Evolutionary conservation across 495 filamentous ascomycete genomes (phyloP), one percentile per base, ranked within the genome.

Genomic region (Penicillium fimorum): DNA sequence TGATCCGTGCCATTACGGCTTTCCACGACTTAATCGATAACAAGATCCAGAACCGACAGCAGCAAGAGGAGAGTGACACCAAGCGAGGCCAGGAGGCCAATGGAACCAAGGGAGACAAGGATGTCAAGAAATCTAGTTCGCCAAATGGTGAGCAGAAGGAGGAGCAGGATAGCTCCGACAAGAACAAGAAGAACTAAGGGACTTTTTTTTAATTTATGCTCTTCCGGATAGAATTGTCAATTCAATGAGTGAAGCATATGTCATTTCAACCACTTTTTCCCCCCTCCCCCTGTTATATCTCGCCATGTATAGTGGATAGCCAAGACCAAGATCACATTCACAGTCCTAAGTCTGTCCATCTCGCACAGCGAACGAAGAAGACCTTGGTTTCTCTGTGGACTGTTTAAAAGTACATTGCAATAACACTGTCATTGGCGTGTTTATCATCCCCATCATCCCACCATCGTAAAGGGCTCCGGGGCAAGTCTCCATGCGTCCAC

Each of bases 11-110:
- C 30, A 97, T 98, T 65, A 97, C 94, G 8, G 95, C 94, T 13
- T 98, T 97, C 85, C 94, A 98, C 71, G 94, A 98, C 73, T 77
- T 98, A 59, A 98, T 98, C 64, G 94, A 98, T 80, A 98, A 98
- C 77, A 98, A 98, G 86, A 96, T 97, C 58, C 94, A 97, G 78
- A 98, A 98, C 76, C 78, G 92, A 64, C 93, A 96, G 76, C 90
- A 93, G 69, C 91, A 95, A 73, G 94, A 96, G 68, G 94, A 98
- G 70, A 91, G 89, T 73, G 91, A 97, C 61, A 83, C 82, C 52
- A 88, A 87, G 81, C 87, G 88, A 72, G 85, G 88, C 47, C 87
- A 90, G 58, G 73, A 78, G 56, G 71, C 73, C 42, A 83, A 79
- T 55, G 72, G 69, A 37, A 70, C 64, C 20, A 86, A 87, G 68